phyloP scores from a whole-genome alignment of 208 protist species.

The Acanthamoeba triangularis region DNA sequence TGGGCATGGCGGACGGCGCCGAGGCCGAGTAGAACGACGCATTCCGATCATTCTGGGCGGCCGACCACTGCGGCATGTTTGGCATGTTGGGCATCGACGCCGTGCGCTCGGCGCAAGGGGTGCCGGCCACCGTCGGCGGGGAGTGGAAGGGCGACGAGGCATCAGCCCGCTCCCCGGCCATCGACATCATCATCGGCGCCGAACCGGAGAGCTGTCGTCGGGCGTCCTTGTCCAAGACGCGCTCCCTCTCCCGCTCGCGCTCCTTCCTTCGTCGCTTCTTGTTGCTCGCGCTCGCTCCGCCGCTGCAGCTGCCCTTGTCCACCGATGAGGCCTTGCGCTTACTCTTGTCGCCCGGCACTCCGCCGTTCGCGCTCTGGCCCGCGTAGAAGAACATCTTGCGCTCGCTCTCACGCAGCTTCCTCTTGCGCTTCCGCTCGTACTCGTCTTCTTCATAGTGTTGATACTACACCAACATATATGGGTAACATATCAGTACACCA shows the following conservation, averaged over 20 bases:
- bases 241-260: not conserved
- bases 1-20: not conserved
- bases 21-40: not conserved
- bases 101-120: not conserved
- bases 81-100: conserved; percentile 31
- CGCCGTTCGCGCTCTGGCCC: not conserved
- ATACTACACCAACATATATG: not conserved
- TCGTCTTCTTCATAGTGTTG: conserved; percentile 58
- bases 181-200: not conserved
- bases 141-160: not conserved
- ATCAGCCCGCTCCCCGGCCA: no score
- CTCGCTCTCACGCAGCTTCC: conserved; percentile 42
- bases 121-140: not conserved
- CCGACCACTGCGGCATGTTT: no score
- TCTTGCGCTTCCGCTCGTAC: conserved; percentile 59
- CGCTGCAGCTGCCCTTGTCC: not conserved
- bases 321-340: not conserved
- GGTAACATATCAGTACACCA: not conserved
- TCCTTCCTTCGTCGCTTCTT: conserved; percentile 41
- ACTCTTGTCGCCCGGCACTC: not conserved
- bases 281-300: not conserved
- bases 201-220: not conserved
- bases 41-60: not conserved
- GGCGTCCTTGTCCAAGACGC: not conserved
- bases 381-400: conserved; percentile 69